Evolutionary conservation across 1,284 basidiomycete species (phyloP), one percentile per base, ranked within the genome.

Genomic region (Spongiforma sp.): DNA sequence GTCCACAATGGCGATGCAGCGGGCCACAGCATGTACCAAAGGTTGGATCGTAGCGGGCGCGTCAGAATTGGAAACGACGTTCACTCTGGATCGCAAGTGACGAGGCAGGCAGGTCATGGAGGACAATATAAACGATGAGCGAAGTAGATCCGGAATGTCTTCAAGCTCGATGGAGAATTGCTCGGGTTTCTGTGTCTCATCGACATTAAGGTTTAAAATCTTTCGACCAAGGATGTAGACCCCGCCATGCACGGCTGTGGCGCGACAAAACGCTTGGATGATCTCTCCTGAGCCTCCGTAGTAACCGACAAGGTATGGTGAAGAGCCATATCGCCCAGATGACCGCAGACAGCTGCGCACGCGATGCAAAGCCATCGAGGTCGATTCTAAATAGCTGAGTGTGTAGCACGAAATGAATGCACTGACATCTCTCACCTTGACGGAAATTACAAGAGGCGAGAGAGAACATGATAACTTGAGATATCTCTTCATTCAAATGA

Each of bases 271-370:
- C 1, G 94, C 95, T 77, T 98, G 95, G 0, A 93, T 86, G n/a
- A 97, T 88, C 73, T 98, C 96, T 4, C 96, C 95, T 0, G 90
- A 83, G 5, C 96, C 95, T 34, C 97, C 97, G 75, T 98, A 99
- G 71, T 98, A 96, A 0, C 94, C 95, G 7, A 99, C 85, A 19
- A 99, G 86, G 79, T 96, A 99, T 0, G 97, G 90, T 0, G 94
- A 95, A 14, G 93, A 80, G 9, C 97, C 97, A 73, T 98, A 99
- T 36, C 93, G 84, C 2, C 97, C 96, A 17, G 90, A 81, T 1
- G 95, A 94, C 48, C 83, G 86, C 28, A 99, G 83, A 74, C 94
- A 95, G 34, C 82, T 79, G 17, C 89, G 85, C 24, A 95, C 80
- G 14, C 95, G 87, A 30, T 77, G 76, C 5, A 98, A 78, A 1